Evolutionary conservation across 305 asterid genomes (phyloP), one percentile per base, ranked within the genome.

Genomic region (Fraxinus albicans): DNA sequence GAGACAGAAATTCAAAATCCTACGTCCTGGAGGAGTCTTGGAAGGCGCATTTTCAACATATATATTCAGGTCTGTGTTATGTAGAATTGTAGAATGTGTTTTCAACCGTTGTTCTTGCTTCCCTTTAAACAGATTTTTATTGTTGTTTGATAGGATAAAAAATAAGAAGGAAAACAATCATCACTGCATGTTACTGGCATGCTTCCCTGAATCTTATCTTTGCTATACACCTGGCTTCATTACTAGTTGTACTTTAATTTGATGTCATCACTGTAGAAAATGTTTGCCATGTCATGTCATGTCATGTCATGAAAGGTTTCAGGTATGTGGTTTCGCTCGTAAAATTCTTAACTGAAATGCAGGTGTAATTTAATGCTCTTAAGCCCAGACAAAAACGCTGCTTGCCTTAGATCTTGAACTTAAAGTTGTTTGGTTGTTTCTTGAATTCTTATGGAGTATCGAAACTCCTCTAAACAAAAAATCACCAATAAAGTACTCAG

Each of bases 41-140:
- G 91, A 76, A 88, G 92, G 81, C 94, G 94, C n/a, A 79, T 91
- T 44, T 92, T 92, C 67, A 90, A 92, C 83, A 89, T 92, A 78
- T 92, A 92, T 80, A 47, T 91, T 69, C 97, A 92, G 93, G 94
- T 92, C 21, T 25, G 87, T 80, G 17, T 77, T 42, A 53, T 13
- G 6, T 27, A n/a, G 15, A 65, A 65, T 6, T 23, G 33, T 25
- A 23, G 73, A 65, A 65, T 65, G 34, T 65, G 73, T 65, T 8
- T 65, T 65, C 7, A 23, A 65, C 73, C 34, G 10, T 65, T 65
- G 29, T 3, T 25, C 73, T 65, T 65, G 73, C 73, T 65, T 65
- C 33, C 5, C 23, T 21, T 65, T 8, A 65, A 65, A 65, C 15
- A 65, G 73, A 65, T 21, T 65, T 17, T 84, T 63, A 47, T 47